These are phyloP conservation scores for Megacollybia platyphylla DNA, from an alignment of 1,284 basidiomycete genomes.

Conservation along the genomic window DNA sequence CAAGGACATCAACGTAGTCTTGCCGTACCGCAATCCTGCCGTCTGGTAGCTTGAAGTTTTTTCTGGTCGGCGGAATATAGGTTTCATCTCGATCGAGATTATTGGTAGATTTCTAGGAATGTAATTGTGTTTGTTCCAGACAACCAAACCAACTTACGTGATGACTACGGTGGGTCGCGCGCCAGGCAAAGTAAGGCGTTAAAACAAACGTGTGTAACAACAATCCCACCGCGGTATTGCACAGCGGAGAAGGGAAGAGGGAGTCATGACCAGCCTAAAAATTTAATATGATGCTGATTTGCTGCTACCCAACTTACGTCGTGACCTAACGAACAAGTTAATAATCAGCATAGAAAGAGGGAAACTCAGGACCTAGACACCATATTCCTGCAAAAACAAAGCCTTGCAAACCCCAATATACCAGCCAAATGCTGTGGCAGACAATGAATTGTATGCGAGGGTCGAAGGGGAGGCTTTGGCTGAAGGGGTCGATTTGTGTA, in stretches of 20 bases:
- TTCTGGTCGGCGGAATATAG: slow-evolving; percentile 18
- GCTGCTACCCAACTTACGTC: neutral
- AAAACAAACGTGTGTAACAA: slow-evolving; percentile 38
- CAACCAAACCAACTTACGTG: slow-evolving; percentile 20
- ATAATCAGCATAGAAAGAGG: neutral
- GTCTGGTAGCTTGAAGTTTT: slow-evolving; percentile 17
- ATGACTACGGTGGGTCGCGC: slow-evolving; percentile 41
- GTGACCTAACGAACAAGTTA: slow-evolving; percentile 1
- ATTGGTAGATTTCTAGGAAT: slow-evolving; percentile 31
- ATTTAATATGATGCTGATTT: neutral
- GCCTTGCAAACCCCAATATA: slow-evolving; percentile 55
- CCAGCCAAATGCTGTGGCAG: slow-evolving; percentile 27
- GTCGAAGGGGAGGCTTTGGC: slow-evolving; percentile 27
- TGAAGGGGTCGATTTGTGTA: slow-evolving; percentile 39
- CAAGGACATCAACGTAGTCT: slow-evolving; percentile 21
- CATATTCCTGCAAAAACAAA: slow-evolving; percentile 45
- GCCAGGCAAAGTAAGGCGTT: slow-evolving; percentile 47
- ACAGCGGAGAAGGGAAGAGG: slow-evolving; percentile 19
- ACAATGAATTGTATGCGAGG: slow-evolving; percentile 16
- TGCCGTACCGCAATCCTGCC: slow-evolving; percentile 13
- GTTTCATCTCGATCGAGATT: slow-evolving; percentile 20
- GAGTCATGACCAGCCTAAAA: slow-evolving; percentile 13
- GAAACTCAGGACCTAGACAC: slow-evolving; percentile 25
- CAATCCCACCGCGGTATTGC: slow-evolving; percentile 31
- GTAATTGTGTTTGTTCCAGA: slow-evolving; percentile 1